Base-by-base conservation (phyloP, 176 grass and related monocot species). In the Oryza officinalis region DNA sequence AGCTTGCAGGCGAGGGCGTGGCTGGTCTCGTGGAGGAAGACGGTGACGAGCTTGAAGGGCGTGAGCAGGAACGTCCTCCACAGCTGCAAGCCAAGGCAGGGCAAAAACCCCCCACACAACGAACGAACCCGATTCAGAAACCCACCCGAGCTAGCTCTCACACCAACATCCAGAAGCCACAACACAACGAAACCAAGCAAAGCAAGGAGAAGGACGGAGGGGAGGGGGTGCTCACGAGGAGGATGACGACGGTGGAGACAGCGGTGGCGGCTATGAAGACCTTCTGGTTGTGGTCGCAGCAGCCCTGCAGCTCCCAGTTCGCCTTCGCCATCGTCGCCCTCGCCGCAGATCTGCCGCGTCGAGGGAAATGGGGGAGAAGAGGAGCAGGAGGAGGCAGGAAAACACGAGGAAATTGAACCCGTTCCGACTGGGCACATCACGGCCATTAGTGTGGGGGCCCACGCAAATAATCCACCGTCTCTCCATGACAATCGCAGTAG, bases 21-120 rank as follows among this genome's bases (percentile, higher is more conserved):
- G 85, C 93, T 99, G 50, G 89, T 96, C 84, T 99, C 97, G 79
- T 99, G 97, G 63, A 99, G 97, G 90, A 99, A 99, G 78, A 99
- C 97, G 71, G 97, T 94, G 88, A 99, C 94, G 59, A 99, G 93
- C 88, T 99, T 99, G 93, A 99, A 99, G 45, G 97, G 97, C 45
- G 89, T 99, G 77, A 92, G 86, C 87, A 99, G 47, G 80, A 96
- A 89, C 46, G 97, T 96, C 86, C 97, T 87, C 97, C 97, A 99
- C 50, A 99, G 71, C 93, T 99, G 83, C 77, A 70, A 65, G 28
- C 8, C 71, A 82, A 45, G 22, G 69, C 50, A 22, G 50, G 6
- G 4, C 10, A n/a, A n/a, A n/a, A n/a, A n/a, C n/a, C n/a, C n/a
- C 10, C n/a, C n/a, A n/a, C n/a, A n/a, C n/a, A n/a, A n/a, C n/a